These are phyloP conservation scores for Cutaneotrichosporon dermatis DNA, from an alignment of 1,284 basidiomycete species.

Conservation along the genomic window DNA sequence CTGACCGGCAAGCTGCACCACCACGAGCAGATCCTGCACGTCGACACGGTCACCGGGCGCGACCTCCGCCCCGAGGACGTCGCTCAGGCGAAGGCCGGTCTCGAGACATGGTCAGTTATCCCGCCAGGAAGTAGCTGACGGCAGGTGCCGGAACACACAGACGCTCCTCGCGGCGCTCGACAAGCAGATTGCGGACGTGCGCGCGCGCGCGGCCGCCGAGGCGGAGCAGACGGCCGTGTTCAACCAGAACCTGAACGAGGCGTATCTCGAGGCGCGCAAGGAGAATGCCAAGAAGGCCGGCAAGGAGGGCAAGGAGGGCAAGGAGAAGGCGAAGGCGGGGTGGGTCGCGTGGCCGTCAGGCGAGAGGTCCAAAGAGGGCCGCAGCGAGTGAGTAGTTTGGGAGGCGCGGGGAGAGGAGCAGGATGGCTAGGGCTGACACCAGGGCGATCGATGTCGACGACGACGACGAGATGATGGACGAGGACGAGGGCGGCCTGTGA, in stretches of 20 bases:
- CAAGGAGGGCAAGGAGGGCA: neutral
- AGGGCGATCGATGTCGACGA: neutral
- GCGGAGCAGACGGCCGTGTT: slow-evolving; percentile 6
- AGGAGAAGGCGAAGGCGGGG: neutral
- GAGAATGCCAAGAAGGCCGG: neutral
- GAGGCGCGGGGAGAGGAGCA: no score
- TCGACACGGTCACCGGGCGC: slow-evolving; percentile 84
- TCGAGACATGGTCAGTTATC: slow-evolving; percentile 64
- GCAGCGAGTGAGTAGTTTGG: no score
- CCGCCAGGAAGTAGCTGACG: neutral
- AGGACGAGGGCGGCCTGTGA: slow-evolving; percentile 2
- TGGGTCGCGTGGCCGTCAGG: no score
- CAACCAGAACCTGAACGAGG: slow-evolving; percentile 7
- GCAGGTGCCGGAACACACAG: slow-evolving; percentile 70
- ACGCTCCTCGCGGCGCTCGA: slow-evolving; percentile 58
- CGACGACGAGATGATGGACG: slow-evolving; percentile 3
- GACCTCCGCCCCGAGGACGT: slow-evolving; percentile 71
- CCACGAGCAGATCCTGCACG: slow-evolving; percentile 74
- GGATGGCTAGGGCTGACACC: neutral
- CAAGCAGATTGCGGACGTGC: slow-evolving; percentile 28
- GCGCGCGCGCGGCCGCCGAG: slow-evolving; percentile 7
- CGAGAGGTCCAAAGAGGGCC: no score
- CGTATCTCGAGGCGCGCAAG: slow-evolving; percentile 2
- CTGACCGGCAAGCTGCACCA: slow-evolving; percentile 88
- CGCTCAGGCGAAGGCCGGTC: slow-evolving; percentile 57